Evolutionary conservation across 495 filamentous ascomycete species (phyloP), one percentile per base, ranked within the genome.

Genomic region (Venustampulla echinocandica): DNA sequence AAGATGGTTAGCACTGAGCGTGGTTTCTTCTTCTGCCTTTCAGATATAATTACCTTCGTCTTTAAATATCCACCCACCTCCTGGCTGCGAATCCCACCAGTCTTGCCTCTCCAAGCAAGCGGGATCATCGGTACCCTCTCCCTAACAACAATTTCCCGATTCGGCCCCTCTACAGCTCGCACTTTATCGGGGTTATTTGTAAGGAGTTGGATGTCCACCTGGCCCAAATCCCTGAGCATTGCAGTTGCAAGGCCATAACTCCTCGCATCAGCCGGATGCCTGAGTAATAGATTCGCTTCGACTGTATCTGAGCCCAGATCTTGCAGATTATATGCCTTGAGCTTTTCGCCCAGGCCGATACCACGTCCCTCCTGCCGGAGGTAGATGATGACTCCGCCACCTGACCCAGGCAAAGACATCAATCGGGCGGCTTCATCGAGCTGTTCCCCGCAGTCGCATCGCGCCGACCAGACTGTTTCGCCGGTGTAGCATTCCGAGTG

Each of bases 141-240:
- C 53, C 80, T 88, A 5, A 98, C 90, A 37, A 80, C 73, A 4
- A 97, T 73, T 67, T 96, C 90, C 17, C 87, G 71, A 49, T 84
- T 84, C 0, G 87, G 86, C 0, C 92, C 92, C 58, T 98, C 92
- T 6, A 98, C 85, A 1, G 92, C 92, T 19, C 88, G 74, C 23
- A 97, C 82, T 69, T 98, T 98, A 53, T 98, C 92, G 0, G 92
- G 92, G 58, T 98, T 98, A 63, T 98, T 98, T n/a, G 92, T 98
- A 49, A 98, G 67, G 25, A 98, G 63, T 45, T 85, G 69, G 39
- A 96, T 80, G 10, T 92, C 87, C 17, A 70, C 64, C 33, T 82
- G 74, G 0, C 85, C 88, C 23, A 98, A 69, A 69, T 98, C 92
- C 45, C 81, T 66, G 30, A 98, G 69, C 72, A 98, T 97, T 3